Conservation (phyloP, 805 yeast species). For the Wickerhamiella alocasiicola region DNA sequence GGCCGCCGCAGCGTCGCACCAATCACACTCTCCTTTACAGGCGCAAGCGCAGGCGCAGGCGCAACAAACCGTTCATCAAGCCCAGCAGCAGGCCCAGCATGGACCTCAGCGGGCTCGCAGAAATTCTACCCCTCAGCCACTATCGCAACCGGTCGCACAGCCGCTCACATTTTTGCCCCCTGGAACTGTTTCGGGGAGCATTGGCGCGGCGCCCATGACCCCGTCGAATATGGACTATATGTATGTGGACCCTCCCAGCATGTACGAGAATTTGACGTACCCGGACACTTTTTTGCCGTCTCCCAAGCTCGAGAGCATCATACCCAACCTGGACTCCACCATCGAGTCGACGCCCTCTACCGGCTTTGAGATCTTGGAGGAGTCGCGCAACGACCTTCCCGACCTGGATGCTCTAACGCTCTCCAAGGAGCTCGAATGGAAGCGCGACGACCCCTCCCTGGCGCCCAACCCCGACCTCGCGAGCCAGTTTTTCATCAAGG, state of each 20-base stretch:
- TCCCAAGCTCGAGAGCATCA: background rate
- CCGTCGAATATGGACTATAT: background rate
- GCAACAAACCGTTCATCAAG: background rate
- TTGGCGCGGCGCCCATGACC: too few relatives aligned
- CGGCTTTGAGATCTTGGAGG: background rate
- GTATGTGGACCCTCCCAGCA: conserved; percentile 3
- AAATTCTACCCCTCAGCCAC: background rate
- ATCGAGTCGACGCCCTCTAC: conserved; percentile 7
- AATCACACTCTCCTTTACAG: background rate
- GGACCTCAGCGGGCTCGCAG: background rate
- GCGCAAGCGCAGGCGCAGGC: background rate
- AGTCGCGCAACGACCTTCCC: conserved; percentile 5
- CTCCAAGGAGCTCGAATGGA: conserved; percentile 5
- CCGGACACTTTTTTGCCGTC: background rate
- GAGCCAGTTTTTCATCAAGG: conserved; percentile 5
- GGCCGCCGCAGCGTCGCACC: background rate
- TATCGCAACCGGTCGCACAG: too few relatives aligned
- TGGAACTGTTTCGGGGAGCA: conserved; percentile 5
- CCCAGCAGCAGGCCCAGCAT: background rate
- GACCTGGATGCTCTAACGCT: conserved; percentile 4
- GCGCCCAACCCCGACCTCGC: conserved; percentile 8
- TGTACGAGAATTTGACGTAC: conserved; percentile 8
- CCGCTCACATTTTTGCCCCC: conserved; percentile 4
- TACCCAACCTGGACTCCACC: conserved; percentile 6
- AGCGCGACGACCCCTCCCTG: conserved; percentile 7